These are phyloP conservation scores for Acephala macrosclerotiorum DNA, from an alignment of 2,329 filamentous ascomycete genomes.

Conservation along the genomic window DNA sequence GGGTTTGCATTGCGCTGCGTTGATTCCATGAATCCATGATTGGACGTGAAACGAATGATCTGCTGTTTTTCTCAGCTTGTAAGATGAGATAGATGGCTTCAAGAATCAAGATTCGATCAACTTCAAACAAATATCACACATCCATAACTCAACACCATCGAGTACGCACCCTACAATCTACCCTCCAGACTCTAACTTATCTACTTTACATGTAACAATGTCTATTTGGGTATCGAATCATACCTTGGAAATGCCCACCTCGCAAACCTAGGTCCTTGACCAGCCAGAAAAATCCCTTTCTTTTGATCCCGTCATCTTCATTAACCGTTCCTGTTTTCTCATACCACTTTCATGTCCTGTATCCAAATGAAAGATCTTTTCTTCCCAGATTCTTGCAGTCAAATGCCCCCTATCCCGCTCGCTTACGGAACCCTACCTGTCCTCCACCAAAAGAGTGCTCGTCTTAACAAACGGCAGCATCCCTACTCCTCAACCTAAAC, in stretches of 20 bases:
- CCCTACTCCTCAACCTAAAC: constrained; percentile 21
- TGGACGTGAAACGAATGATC: not conserved
- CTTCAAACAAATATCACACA: not conserved
- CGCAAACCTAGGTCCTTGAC: not conserved
- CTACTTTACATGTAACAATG: not conserved
- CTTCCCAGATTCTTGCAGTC: too few species aligned
- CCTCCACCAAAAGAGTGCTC: not conserved
- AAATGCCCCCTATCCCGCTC: not conserved
- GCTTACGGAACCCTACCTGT: not conserved
- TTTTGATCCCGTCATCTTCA: not conserved
- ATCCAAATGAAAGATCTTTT: not conserved
- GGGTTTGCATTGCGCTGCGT: constrained; percentile 5
- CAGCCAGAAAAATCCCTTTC: not conserved
- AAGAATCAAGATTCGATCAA: not conserved
- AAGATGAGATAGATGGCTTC: not conserved
- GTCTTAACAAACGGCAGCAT: constrained; percentile 1
- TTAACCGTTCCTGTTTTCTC: not conserved
- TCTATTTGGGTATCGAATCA: constrained; percentile 6
- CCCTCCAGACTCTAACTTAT: not conserved
- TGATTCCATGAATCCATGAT: not conserved
- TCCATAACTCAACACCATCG: not conserved
- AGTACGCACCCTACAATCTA: not conserved
- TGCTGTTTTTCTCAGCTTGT: not conserved
- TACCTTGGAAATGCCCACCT: not conserved
- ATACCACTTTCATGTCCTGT: not conserved